Percentiles rank a stretch among this genome's conserved stretches.
These are phyloP conservation scores for Selaginella moellendorffii DNA, from an alignment of 75 land plant genomes.

Conservation along the genomic window DNA sequence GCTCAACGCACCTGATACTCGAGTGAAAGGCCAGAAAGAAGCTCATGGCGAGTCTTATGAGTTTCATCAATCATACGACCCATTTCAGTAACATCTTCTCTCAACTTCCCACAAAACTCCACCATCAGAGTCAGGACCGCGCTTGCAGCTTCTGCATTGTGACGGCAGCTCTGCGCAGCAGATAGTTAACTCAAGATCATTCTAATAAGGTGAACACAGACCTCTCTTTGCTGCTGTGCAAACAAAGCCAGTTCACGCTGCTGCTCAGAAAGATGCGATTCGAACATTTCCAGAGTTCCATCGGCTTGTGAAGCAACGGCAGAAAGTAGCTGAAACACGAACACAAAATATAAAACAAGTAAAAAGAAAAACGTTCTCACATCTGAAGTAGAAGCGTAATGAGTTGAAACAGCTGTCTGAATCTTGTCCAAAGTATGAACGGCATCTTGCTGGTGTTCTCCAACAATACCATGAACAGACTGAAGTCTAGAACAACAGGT, in stretches of 20 bases:
- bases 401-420: constrained; percentile 46
- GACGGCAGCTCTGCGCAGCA: constrained; percentile 39
- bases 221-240: constrained; percentile 71
- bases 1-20: constrained; percentile 52
- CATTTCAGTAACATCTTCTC: constrained; percentile 49
- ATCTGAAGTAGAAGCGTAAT: constrained; percentile 28
- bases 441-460: constrained; percentile 45
- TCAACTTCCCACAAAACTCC: constrained; percentile 47
- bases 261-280: constrained; percentile 43
- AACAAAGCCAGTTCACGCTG: constrained; percentile 41
- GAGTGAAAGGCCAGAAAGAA: constrained; percentile 54
- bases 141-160: constrained; percentile 52
- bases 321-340: constrained; percentile 39
- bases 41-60: constrained; percentile 41
- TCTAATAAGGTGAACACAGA: constrained; percentile 7
- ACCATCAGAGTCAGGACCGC: constrained; percentile 39
- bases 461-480: constrained; percentile 42
- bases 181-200: background rate
- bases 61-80: constrained; percentile 36
- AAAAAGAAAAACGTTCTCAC: too few relatives aligned
- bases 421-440: constrained; percentile 36
- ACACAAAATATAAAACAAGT: background rate
- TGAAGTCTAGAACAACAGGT: constrained; percentile 50
- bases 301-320: constrained; percentile 61
- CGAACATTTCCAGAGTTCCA: constrained; percentile 42